These are phyloP conservation scores for Colletotrichum sp. DNA, from an alignment of 2,329 filamentous ascomycete genomes.

Conservation along the genomic window DNA sequence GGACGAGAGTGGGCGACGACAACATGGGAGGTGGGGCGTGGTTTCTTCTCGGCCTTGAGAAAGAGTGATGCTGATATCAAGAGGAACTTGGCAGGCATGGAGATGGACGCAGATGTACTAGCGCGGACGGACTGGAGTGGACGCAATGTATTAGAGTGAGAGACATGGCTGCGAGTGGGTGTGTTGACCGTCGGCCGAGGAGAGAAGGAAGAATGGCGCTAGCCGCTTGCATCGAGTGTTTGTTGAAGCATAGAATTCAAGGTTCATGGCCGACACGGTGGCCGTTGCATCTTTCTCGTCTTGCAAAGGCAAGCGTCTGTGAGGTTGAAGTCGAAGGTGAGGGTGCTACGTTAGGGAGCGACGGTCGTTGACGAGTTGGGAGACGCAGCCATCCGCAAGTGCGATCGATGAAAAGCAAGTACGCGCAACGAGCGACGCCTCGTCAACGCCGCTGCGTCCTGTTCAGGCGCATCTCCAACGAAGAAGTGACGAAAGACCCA, in stretches of 20 bases:
- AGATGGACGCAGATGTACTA: slow-evolving; percentile 8
- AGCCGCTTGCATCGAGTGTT: neutral
- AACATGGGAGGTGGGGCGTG: neutral
- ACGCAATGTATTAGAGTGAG: slow-evolving; percentile 2
- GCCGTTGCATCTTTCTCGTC: neutral
- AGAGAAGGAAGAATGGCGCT: neutral
- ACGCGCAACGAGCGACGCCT: neutral
- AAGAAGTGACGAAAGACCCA: neutral
- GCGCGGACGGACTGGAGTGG: neutral
- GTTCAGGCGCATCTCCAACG: neutral
- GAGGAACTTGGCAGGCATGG: slow-evolving; percentile 3
- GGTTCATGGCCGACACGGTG: neutral
- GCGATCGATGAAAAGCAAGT: neutral
- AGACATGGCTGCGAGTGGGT: slow-evolving; percentile 5
- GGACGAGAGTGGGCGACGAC: neutral
- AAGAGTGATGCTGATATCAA: slow-evolving; percentile 6
- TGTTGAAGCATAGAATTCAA: neutral
- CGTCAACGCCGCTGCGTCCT: neutral
- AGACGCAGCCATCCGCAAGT: neutral
- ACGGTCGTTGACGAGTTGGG: neutral
- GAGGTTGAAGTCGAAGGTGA: neutral
- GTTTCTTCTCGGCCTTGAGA: neutral
- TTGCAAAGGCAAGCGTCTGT: neutral
- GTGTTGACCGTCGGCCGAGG: neutral
- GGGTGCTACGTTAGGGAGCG: neutral